A percentile compares a stretch with the other conserved stretches of the same genome.
These are phyloP conservation scores for Triangularia verruculosa DNA, from an alignment of 2,329 filamentous ascomycete genomes.

Conservation along the genomic window DNA sequence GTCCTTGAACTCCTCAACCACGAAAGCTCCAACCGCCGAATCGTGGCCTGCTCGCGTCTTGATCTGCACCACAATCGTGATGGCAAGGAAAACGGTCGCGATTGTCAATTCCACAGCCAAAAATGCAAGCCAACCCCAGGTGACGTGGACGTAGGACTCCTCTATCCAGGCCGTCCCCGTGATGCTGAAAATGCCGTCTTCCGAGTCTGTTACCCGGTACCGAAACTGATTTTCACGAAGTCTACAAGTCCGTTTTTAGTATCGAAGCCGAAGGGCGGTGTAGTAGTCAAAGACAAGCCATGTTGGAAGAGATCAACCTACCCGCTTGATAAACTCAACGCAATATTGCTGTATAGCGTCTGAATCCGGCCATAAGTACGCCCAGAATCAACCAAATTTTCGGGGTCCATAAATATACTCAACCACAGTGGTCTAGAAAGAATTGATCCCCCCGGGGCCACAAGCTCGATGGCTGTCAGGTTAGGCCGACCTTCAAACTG, in stretches of 20 bases:
- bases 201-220: not conserved
- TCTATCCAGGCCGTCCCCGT: not conserved
- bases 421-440: not conserved
- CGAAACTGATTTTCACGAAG: not conserved
- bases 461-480: too few species aligned
- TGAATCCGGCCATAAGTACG: not conserved
- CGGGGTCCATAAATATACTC: not conserved
- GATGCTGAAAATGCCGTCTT: not conserved
- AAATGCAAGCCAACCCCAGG: not conserved
- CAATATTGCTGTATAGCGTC: not conserved
- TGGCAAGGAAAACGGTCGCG: not conserved
- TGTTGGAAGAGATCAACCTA: not conserved
- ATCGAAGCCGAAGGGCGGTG: too few species aligned
- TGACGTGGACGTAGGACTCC: not conserved
- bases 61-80: not conserved
- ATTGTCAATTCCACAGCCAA: not conserved
- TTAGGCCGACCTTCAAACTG: not conserved
- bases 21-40: not conserved
- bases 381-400: not conserved
- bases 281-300: too few species aligned
- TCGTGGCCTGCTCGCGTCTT: not conserved
- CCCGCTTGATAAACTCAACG: not conserved
- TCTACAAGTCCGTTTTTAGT: too few species aligned
- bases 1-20: not conserved
- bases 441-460: too few species aligned